Percentiles rank a stretch among this genome's conserved stretches.
Conservation (phyloP, 495 filamentous ascomycete species). For the Lentithecium fluviatile region DNA sequence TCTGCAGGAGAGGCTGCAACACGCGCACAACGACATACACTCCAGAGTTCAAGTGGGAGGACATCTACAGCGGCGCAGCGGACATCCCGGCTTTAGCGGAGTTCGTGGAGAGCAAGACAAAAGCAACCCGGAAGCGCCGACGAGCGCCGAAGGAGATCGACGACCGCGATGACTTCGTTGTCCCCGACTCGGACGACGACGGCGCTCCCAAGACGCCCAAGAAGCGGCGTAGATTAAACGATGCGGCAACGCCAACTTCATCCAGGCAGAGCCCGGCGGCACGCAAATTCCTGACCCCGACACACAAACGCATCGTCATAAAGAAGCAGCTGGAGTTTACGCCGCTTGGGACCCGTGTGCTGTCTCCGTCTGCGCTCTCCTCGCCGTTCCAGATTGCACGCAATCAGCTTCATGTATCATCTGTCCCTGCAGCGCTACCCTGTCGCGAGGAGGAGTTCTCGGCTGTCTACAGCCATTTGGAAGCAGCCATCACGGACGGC, state of each 20-base stretch:
- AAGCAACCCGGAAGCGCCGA: conserved; percentile 60
- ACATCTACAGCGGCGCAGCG: conserved; percentile 65
- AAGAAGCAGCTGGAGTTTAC: conserved; percentile 96
- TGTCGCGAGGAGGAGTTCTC: conserved; percentile 91
- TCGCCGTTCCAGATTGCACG: conserved; percentile 92
- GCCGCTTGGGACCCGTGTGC: conserved; percentile 79
- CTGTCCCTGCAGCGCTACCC: conserved; percentile 83
- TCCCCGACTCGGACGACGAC: conserved; percentile 48
- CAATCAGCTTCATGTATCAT: conserved; percentile 84
- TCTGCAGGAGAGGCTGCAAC: conserved; percentile 87
- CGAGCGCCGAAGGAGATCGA: conserved; percentile 43
- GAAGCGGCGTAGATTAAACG: conserved; percentile 54
- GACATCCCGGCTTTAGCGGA: conserved; percentile 63
- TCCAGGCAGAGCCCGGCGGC: conserved; percentile 54
- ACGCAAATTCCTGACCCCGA: conserved; percentile 65
- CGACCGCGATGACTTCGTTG: conserved; percentile 50
- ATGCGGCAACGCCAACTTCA: conserved; percentile 58
- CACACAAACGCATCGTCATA: conserved; percentile 70
- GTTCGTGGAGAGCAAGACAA: conserved; percentile 67
- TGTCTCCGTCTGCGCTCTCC: conserved; percentile 77
- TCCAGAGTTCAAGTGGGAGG: conserved; percentile 88
- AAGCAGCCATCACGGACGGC: conserved; percentile 90
- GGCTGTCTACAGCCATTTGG: conserved; percentile 88
- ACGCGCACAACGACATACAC: conserved; percentile 87
- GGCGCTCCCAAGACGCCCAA: conserved; percentile 56